Evolutionary conservation across 148 eudicot genomes (phyloP), one percentile per base, ranked within the genome.

Genomic region (Cornus florida): DNA sequence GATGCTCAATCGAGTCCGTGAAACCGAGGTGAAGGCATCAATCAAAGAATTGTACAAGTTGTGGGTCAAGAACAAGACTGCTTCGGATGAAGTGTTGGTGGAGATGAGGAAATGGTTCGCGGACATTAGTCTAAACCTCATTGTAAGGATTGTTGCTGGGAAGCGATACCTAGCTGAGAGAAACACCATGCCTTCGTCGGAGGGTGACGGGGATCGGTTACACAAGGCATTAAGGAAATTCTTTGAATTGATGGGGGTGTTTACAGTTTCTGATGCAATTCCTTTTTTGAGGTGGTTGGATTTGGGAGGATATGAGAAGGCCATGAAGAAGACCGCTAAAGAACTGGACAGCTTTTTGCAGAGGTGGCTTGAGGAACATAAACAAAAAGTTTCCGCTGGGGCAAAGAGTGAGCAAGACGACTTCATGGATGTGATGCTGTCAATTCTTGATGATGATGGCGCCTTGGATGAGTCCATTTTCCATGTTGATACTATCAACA

Each of bases 371-470:
- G 67, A 41, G 6, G 79, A 81, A 75, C 79, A 81, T 48, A 59
- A 60, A 32, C 5, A 5, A 64, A 74, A 31, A 28, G 5, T 0
- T 8, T 23, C 46, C 4, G 71, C 28, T 7, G n/a, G 7, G 6
- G 14, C 0, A 7, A 50, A 62, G 10, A 60, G 35, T 5, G 62
- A 31, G 7, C 38, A 35, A 35, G 20, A 70, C 5, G 71, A 81
- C 62, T 81, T 81, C 70, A 81, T 81, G 56, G 79, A 75, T 56
- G 79, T 57, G 24, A 38, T 81, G 78, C 24, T 81, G 56, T 35
- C 69, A 0, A 24, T 39, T 31, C 70, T 81, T 39, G 75, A 62
- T 7, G 10, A 7, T 48, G 10, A 4, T 48, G 53, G 11, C 2
- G 10, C 6, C 28, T 28, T 28, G 28, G 70, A 19, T 10, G 64